phyloP scores from a whole-genome alignment of 257 asterid genomes.

The Solanum infundibuliforme region DNA sequence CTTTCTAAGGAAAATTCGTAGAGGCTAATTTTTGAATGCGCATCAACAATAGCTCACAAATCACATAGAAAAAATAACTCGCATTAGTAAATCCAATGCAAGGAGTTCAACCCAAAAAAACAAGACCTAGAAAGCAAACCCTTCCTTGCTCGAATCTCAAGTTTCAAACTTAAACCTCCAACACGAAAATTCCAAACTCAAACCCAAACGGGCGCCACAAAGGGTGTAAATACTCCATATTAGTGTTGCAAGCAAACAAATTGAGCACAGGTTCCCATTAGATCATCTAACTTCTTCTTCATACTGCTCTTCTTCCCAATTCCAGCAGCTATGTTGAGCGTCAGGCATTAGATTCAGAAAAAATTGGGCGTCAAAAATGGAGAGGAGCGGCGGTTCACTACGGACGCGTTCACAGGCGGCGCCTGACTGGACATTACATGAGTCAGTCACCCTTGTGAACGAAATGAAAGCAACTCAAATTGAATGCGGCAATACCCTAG shows the following conservation, averaged over 20 bases:
- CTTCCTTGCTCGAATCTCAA: too few species aligned
- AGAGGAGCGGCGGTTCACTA: slow-evolving; percentile 28
- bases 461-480: slow-evolving; percentile 66
- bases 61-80: too few species aligned
- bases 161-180: too few species aligned
- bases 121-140: too few species aligned
- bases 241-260: neutral
- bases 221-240: too few species aligned
- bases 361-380: slow-evolving; percentile 17
- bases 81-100: too few species aligned
- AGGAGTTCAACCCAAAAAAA: too few species aligned
- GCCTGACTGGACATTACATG: slow-evolving; percentile 68
- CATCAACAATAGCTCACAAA: too few species aligned
- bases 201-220: too few species aligned
- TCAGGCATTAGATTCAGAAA: neutral
- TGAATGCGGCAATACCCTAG: slow-evolving; percentile 61
- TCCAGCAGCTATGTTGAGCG: neutral
- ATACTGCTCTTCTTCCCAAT: neutral
- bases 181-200: too few species aligned
- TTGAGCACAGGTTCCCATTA: neutral
- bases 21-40: too few species aligned
- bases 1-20: too few species aligned
- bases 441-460: slow-evolving; percentile 52
- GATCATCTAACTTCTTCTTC: neutral
- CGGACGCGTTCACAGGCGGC: slow-evolving; percentile 86